phyloP scores from a whole-genome alignment of 108 stramenopile genomes.

The Skeletonema menzelii region DNA sequence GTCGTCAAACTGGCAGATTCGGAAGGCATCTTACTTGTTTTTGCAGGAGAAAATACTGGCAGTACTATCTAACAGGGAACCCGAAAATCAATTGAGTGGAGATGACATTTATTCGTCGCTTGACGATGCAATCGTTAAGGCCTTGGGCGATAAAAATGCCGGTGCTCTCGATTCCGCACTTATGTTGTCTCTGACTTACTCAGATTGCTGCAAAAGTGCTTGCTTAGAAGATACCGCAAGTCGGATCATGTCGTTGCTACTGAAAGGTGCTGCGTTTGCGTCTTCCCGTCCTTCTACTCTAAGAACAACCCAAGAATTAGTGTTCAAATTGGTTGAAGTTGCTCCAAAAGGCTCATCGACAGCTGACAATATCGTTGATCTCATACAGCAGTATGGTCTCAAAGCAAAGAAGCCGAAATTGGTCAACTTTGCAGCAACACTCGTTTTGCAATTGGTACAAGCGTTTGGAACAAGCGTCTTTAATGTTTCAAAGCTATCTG shows the following conservation, averaged over 20 bases:
- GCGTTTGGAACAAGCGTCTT: constrained; percentile 72
- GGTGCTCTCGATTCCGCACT: constrained; percentile 81
- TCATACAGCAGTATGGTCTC: constrained; percentile 65
- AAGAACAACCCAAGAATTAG: constrained; percentile 48
- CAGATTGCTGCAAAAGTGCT: constrained; percentile 59
- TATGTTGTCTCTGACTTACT: constrained; percentile 51
- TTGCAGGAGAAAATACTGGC: constrained; percentile 39
- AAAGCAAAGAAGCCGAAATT: constrained; percentile 83
- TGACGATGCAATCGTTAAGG: constrained; percentile 43
- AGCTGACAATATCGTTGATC: constrained; percentile 53
- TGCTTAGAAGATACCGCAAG: constrained; percentile 46
- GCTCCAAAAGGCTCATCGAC: constrained; percentile 53
- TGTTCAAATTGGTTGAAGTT: constrained; percentile 80
- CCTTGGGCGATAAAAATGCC: constrained; percentile 77
- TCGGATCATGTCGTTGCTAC: constrained; percentile 47
- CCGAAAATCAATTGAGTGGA: constrained; percentile 36
- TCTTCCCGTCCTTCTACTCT: constrained; percentile 67
- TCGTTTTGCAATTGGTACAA: constrained; percentile 57
- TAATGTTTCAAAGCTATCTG: constrained; percentile 55
- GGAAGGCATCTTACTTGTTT: constrained; percentile 66
- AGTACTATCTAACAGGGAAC: constrained; percentile 12
- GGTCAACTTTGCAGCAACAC: constrained; percentile 52
- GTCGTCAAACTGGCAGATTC: constrained; percentile 73
- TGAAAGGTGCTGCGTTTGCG: constrained; percentile 77
- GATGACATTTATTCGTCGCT: constrained; percentile 41